These are phyloP conservation scores for Mycena vulgaris DNA, from an alignment of 768 basidiomycete genomes.

Conservation along the genomic window DNA sequence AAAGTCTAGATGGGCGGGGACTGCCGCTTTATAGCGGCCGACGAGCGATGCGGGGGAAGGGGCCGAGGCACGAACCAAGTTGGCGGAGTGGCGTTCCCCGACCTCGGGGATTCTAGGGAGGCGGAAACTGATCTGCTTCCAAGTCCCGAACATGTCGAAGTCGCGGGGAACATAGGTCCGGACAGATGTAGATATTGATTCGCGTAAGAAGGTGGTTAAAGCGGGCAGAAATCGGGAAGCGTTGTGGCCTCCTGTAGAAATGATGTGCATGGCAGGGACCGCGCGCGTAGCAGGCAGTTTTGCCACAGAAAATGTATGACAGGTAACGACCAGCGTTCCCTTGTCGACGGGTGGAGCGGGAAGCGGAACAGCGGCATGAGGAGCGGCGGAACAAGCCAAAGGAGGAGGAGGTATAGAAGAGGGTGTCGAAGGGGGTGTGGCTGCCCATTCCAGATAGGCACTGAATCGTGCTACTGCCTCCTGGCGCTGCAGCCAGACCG, in stretches of 20 bases:
- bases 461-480: conserved; percentile 37
- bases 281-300: not conserved
- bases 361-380: too few relatives aligned
- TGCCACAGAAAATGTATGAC: not conserved
- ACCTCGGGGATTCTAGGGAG: conserved; percentile 38
- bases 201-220: not conserved
- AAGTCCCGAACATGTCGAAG: conserved; percentile 14
- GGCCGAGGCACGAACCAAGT: conserved; percentile 33
- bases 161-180: not conserved
- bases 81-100: conserved; percentile 14
- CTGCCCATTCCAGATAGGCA: conserved; percentile 6
- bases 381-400: too few relatives aligned
- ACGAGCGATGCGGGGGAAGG: conserved; percentile 3
- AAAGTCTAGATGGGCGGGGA: conserved; percentile 38
- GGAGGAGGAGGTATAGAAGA: not conserved
- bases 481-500: conserved; percentile 48
- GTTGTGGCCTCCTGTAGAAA: not conserved
- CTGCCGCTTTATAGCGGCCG: conserved; percentile 8
- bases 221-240: not conserved
- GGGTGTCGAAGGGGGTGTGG: too few relatives aligned
- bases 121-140: conserved; percentile 31
- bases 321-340: not conserved
- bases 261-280: not conserved
- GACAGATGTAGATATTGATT: not conserved
- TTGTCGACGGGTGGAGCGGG: not conserved